phyloP scores from a whole-genome alignment of 2,329 filamentous ascomycete genomes.

The Fusarium sp. region DNA sequence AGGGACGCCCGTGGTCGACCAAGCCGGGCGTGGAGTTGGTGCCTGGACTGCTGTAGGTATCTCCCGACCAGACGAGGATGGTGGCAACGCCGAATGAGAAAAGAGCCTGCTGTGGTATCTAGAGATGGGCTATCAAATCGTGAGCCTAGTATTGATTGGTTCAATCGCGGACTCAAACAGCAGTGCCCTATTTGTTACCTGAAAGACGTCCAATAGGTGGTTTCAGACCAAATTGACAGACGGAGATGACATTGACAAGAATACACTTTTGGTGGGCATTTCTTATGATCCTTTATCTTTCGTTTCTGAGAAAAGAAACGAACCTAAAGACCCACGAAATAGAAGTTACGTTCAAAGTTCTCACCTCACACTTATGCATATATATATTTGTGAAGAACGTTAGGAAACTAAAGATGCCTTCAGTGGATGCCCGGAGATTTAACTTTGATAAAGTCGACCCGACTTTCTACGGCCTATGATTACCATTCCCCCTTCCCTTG shows the following conservation, averaged over 20 bases:
- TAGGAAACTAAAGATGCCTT: not conserved
- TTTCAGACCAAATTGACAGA: too few relatives aligned
- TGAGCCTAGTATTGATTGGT: slow-evolving; percentile 26
- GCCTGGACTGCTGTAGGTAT: slow-evolving; percentile 36
- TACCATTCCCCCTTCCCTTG: too few relatives aligned
- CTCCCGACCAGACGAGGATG: slow-evolving; percentile 33
- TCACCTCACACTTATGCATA: too few relatives aligned
- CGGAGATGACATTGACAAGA: not conserved
- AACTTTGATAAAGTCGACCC: too few relatives aligned
- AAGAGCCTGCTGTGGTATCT: not conserved
- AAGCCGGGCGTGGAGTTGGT: slow-evolving; percentile 31
- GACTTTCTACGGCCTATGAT: too few relatives aligned
- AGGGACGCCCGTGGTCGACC: slow-evolving; percentile 18
- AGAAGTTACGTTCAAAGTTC: not conserved
- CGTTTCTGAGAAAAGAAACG: not conserved
- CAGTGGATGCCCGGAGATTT: too few relatives aligned
- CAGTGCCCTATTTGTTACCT: slow-evolving; percentile 37
- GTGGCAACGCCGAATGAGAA: slow-evolving; percentile 21
- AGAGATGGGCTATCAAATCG: not conserved
- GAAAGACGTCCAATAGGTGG: not conserved
- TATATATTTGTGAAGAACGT: not conserved
- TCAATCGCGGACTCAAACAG: slow-evolving; percentile 19
- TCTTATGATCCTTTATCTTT: not conserved
- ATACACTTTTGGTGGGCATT: not conserved
- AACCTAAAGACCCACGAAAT: not conserved